Evolutionary conservation across 2,329 filamentous ascomycete genomes (phyloP).

Genomic region (Aspergillus oerlinghausenensis): DNA sequence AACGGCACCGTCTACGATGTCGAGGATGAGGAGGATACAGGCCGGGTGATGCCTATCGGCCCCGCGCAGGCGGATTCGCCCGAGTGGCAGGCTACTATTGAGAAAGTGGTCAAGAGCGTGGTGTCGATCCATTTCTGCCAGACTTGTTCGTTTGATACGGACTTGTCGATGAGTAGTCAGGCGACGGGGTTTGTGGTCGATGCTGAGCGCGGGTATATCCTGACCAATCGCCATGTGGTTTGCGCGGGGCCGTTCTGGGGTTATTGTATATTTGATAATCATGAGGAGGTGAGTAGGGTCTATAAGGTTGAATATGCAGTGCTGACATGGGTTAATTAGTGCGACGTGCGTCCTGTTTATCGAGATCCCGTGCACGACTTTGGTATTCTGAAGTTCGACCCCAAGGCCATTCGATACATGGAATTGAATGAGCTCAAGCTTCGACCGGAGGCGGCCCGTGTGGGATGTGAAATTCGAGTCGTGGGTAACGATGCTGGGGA

Average conservation of each 20-base stretch:
- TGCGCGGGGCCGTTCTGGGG: constrained; percentile 96
- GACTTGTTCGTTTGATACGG: constrained; percentile 97
- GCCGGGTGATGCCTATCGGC: constrained; percentile 41
- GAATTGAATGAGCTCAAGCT: constrained; percentile 73
- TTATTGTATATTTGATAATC: constrained; percentile 97
- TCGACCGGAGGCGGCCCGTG: constrained; percentile 76
- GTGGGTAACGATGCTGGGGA: constrained; percentile 98
- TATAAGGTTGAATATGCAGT: neutral
- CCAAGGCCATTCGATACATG: constrained; percentile 96
- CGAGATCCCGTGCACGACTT: constrained; percentile 98
- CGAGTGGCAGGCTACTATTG: constrained; percentile 95
- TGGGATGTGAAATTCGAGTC: constrained; percentile 91
- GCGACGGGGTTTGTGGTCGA: constrained; percentile 98
- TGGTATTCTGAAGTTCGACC: constrained; percentile 92
- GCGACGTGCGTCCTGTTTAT: constrained; percentile 94
- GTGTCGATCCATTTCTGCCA: constrained; percentile 99
- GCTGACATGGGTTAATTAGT: constrained; percentile 46
- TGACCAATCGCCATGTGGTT: constrained; percentile 90
- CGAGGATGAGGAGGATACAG: constrained; percentile 44
- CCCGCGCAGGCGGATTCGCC: constrained; percentile 60
- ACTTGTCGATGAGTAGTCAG: constrained; percentile 86
- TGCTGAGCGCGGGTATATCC: constrained; percentile 81
- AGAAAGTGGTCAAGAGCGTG: constrained; percentile 88
- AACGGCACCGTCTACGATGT: constrained; percentile 44
- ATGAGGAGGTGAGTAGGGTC: constrained; percentile 61